Evolutionary conservation across 176 grass and related monocot species (phyloP), one percentile per base, ranked within the genome.

Genomic region (Juncus inflexus): DNA sequence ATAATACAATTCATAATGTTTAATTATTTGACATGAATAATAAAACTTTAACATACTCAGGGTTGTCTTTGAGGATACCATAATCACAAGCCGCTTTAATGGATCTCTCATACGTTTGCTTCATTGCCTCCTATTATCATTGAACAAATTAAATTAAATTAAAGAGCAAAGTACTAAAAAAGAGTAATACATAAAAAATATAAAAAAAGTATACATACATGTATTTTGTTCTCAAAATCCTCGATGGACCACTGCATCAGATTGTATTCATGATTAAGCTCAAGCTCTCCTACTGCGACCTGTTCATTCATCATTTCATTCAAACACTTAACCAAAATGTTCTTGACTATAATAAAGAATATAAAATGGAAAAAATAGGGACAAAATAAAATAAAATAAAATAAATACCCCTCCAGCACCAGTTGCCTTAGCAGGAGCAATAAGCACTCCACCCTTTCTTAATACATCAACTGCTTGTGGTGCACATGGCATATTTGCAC

Each of bases 351-450:
- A 41, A 9, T 37, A 42, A 10, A 28, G 8, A 63, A 9, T 37
- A 42, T 6, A 28, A 9, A 63, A 39, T 52, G n/a, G 15, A 68
- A 68, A 14, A 15, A 19, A 15, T 14, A 63, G n/a, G 11, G 15
- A 64, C n/a, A 52, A 74, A 63, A 15, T 74, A 55, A 19, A 36
- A 60, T 49, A 35, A 81, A 64, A n/a, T 38, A 37, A 66, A 28
- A 62, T 57, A 55, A 99, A 84, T 92, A 99, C 95, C 95, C 95
- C 95, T 86, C 89, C 95, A 78, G 86, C 88, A 82, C 80, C 80
- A 74, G 95, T 87, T 68, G 88, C 82, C 80, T 90, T 99, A 56
- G 85, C 95, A 65, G 95, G 89, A 92, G 83, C 95, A 90, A 99
- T 77, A 60, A 86, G 65, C 12, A 99, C 80, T 67, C 92, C 90